Conservation (phyloP, 2,329 filamentous ascomycete genomes). For the Curvularia eragrostidis region DNA sequence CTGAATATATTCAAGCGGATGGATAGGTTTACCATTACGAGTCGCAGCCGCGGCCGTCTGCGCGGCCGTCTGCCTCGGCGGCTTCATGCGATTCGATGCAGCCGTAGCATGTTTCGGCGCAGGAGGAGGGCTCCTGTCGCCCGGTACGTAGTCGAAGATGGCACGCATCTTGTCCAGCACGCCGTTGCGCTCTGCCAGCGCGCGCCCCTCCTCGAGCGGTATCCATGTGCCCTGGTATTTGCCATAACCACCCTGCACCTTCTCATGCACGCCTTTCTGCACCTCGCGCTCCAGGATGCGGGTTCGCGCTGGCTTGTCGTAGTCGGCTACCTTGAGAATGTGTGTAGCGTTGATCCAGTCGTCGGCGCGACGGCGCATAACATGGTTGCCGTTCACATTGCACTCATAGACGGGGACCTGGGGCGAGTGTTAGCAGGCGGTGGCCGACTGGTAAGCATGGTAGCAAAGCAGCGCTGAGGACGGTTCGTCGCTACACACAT, state of each 20-base stretch:
- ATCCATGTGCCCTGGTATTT: slow-evolving; percentile 99
- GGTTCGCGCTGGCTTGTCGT: slow-evolving; percentile 94
- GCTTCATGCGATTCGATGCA: slow-evolving; percentile 77
- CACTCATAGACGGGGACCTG: slow-evolving; percentile 96
- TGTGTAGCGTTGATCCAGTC: slow-evolving; percentile 99
- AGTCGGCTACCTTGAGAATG: slow-evolving; percentile 94
- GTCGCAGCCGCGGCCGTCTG: slow-evolving; percentile 52
- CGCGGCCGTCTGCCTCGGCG: slow-evolving; percentile 69
- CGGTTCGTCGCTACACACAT: slow-evolving; percentile 38
- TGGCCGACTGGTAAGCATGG: slow-evolving; percentile 8
- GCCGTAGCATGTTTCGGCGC: slow-evolving; percentile 85
- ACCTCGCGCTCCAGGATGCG: slow-evolving; percentile 96
- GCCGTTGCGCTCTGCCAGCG: slow-evolving; percentile 85
- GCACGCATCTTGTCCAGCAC: slow-evolving; percentile 80
- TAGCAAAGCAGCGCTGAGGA: slow-evolving; percentile 3
- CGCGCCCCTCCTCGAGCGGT: slow-evolving; percentile 79
- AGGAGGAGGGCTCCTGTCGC: slow-evolving; percentile 86
- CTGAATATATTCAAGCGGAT: slow-evolving; percentile 41
- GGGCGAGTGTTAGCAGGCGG: slow-evolving; percentile 27
- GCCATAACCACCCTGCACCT: slow-evolving; percentile 96
- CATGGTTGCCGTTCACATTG: slow-evolving; percentile 86
- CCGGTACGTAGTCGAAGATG: slow-evolving; percentile 89
- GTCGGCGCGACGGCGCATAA: slow-evolving; percentile 92
- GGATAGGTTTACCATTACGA: slow-evolving; percentile 38
- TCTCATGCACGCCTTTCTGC: slow-evolving; percentile 95